Conservation (phyloP, 495 filamentous ascomycete species). For the Xylaria longipes region DNA sequence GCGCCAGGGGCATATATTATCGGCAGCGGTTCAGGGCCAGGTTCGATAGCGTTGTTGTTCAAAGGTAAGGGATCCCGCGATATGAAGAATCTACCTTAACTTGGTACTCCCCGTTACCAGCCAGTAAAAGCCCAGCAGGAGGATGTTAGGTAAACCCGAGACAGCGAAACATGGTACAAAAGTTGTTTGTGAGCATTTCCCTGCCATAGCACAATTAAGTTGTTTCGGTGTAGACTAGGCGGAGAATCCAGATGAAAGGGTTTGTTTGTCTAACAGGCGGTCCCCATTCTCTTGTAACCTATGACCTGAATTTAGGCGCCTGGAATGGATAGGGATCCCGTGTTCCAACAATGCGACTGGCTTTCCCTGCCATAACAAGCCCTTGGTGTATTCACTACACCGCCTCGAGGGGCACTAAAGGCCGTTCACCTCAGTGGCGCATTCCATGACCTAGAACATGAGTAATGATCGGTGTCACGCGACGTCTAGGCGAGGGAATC, state of each 20-base stretch:
- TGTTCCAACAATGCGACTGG: not conserved
- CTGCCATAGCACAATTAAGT: not conserved
- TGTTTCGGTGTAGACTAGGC: not conserved
- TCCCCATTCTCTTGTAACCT: not conserved
- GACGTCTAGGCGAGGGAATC: not conserved
- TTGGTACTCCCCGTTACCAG: not conserved
- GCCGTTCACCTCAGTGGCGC: not conserved
- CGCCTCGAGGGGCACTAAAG: not conserved
- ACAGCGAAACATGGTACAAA: not conserved
- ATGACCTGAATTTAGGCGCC: too few species aligned
- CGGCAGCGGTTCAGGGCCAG: not conserved
- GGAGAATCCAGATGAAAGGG: not conserved
- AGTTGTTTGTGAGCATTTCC: not conserved
- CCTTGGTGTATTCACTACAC: not conserved
- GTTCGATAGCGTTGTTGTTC: too few species aligned
- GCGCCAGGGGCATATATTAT: not conserved
- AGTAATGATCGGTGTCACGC: not conserved
- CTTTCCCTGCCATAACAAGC: not conserved
- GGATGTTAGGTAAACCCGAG: not conserved
- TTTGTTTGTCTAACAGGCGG: not conserved
- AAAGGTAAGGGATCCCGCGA: not conserved
- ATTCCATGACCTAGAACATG: not conserved
- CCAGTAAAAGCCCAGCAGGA: not conserved
- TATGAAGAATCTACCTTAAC: not conserved
- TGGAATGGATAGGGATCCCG: not conserved